A percentile compares a stretch with the other conserved stretches of the same genome.
These are phyloP conservation scores for Fusarium odoratissimum DNA, from an alignment of 2,329 filamentous ascomycete species.

Conservation along the genomic window DNA sequence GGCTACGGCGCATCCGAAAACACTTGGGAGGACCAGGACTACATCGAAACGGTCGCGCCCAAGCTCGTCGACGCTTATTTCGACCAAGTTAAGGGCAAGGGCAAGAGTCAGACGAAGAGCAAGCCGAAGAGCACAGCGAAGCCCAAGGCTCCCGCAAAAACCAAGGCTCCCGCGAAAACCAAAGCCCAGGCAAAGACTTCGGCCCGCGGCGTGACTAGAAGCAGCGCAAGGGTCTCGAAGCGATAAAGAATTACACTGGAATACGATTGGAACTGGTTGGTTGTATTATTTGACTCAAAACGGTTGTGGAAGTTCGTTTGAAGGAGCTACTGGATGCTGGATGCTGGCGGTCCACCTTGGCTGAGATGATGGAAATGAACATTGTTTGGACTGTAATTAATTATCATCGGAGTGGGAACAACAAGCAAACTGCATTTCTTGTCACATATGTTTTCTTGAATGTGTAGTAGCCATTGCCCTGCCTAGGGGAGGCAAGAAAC, in stretches of 20 bases:
- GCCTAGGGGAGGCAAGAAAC: too few species aligned
- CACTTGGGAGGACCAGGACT: conserved; percentile 47
- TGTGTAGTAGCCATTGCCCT: not conserved
- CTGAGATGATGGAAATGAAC: conserved; percentile 18
- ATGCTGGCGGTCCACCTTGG: not conserved
- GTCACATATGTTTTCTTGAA: too few species aligned
- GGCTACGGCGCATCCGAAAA: conserved; percentile 47
- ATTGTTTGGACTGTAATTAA: conserved; percentile 6
- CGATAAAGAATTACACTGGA: not conserved
- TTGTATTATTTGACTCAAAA: not conserved
- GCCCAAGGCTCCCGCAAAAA: not conserved
- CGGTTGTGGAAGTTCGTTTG: not conserved
- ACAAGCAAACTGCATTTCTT: not conserved
- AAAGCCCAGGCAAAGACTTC: not conserved
- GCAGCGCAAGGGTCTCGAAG: conserved; percentile 4
- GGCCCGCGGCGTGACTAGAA: not conserved
- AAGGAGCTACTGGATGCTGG: conserved; percentile 1
- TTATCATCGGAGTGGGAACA: not conserved
- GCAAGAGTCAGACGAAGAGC: not conserved
- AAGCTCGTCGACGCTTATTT: conserved; percentile 47
- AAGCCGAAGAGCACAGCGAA: not conserved
- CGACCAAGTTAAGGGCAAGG: conserved; percentile 6
- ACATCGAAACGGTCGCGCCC: conserved; percentile 45
- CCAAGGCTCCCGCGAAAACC: not conserved
- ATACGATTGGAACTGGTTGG: not conserved